These are phyloP conservation scores for Talaromyces wortmannii DNA, from an alignment of 495 filamentous ascomycete genomes.

Conservation along the genomic window DNA sequence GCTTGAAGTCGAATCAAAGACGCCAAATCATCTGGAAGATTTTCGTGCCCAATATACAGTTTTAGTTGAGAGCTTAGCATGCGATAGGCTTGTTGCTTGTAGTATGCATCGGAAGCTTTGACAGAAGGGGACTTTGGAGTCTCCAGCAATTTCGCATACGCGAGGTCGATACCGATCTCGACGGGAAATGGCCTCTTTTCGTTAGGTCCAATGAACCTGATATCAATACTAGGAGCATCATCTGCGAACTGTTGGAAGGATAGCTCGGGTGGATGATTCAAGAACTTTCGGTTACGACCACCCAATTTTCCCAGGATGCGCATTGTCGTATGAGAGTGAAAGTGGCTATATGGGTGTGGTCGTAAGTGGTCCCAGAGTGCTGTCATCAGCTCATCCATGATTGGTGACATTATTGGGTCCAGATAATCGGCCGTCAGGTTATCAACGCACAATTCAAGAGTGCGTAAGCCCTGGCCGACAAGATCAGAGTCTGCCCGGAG, in stretches of 20 bases:
- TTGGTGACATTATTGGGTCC: slow-evolving; percentile 98
- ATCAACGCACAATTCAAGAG: slow-evolving; percentile 93
- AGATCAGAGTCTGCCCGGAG: slow-evolving; percentile 86
- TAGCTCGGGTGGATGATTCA: slow-evolving; percentile 78
- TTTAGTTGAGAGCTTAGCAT: slow-evolving; percentile 84
- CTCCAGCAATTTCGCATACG: slow-evolving; percentile 80
- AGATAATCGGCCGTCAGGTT: slow-evolving; percentile 97
- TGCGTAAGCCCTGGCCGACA: slow-evolving; percentile 88
- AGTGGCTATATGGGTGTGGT: slow-evolving; percentile 90
- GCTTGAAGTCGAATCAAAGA: slow-evolving; percentile 80
- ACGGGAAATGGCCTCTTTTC: slow-evolving; percentile 83
- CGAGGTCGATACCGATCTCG: slow-evolving; percentile 77
- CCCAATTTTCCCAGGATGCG: slow-evolving; percentile 97
- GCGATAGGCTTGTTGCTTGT: slow-evolving; percentile 88
- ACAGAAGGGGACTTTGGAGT: slow-evolving; percentile 54
- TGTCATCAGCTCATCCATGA: slow-evolving; percentile 97
- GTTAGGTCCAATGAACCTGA: slow-evolving; percentile 81
- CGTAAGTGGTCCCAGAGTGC: slow-evolving; percentile 91
- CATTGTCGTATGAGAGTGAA: slow-evolving; percentile 96
- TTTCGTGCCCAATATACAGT: slow-evolving; percentile 80
- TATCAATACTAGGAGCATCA: slow-evolving; percentile 76
- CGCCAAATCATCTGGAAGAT: slow-evolving; percentile 80
- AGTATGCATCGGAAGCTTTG: slow-evolving; percentile 73
- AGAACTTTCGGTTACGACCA: slow-evolving; percentile 89
- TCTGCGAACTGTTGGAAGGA: slow-evolving; percentile 79